Percentiles rank a stretch among this genome's conserved stretches.
phyloP scores from a whole-genome alignment of 495 filamentous ascomycete species.

The Trichocladium antarcticum region DNA sequence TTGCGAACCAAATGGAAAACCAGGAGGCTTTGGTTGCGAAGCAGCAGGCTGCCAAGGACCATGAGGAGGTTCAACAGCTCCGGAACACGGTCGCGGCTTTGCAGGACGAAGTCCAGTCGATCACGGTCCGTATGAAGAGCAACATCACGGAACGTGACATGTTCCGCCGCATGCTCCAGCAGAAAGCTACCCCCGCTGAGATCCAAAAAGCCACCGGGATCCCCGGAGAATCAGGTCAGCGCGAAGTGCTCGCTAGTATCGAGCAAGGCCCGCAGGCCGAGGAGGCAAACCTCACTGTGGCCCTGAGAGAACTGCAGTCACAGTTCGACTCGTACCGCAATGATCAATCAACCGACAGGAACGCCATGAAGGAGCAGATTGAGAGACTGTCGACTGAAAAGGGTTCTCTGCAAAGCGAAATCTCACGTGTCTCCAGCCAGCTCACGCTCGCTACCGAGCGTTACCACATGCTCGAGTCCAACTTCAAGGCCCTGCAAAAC shows the following conservation, averaged over 20 bases:
- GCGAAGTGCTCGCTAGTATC: slow-evolving; percentile 40
- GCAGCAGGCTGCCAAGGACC: slow-evolving; percentile 56
- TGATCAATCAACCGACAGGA: slow-evolving; percentile 67
- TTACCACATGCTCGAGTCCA: slow-evolving; percentile 81
- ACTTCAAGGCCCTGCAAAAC: slow-evolving; percentile 66
- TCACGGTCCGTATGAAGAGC: slow-evolving; percentile 72
- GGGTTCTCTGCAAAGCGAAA: slow-evolving; percentile 65
- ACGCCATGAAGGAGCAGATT: slow-evolving; percentile 73
- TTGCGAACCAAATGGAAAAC: slow-evolving; percentile 83
- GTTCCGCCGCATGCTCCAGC: slow-evolving; percentile 85
- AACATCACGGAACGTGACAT: slow-evolving; percentile 93
- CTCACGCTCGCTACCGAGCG: slow-evolving; percentile 69
- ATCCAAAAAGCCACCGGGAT: slow-evolving; percentile 53
- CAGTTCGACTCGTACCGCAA: slow-evolving; percentile 86
- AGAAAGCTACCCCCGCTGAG: slow-evolving; percentile 50
- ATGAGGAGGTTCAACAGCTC: slow-evolving; percentile 59
- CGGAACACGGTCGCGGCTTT: slow-evolving; percentile 50
- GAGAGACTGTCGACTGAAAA: slow-evolving; percentile 75
- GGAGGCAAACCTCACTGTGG: slow-evolving; percentile 33
- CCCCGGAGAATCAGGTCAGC: slow-evolving; percentile 41
- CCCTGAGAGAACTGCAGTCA: slow-evolving; percentile 71
- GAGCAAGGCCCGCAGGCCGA: slow-evolving; percentile 34
- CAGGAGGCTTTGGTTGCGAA: slow-evolving; percentile 67
- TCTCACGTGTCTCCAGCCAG: slow-evolving; percentile 65
- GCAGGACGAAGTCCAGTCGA: slow-evolving; percentile 61